Conservation (phyloP, 225 moss, liverwort and hornwort genomes). For the Antitrichia curtipendula region DNA sequence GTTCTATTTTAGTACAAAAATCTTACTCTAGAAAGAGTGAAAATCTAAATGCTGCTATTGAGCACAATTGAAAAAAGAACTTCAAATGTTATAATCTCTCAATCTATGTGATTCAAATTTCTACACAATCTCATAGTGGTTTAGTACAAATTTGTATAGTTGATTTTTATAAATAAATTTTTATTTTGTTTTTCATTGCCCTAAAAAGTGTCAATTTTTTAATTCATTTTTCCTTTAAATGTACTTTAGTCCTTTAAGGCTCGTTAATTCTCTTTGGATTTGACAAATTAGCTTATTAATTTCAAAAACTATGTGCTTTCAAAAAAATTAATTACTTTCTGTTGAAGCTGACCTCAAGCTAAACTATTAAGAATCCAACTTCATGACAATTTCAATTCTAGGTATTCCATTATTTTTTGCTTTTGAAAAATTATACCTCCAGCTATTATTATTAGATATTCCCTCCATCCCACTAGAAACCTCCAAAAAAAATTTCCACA, state of each 20-base stretch:
- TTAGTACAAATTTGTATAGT: background rate
- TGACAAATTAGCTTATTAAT: accelerated
- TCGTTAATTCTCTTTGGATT: background rate
- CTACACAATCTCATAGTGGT: accelerated
- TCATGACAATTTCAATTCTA: background rate
- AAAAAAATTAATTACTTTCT: accelerated
- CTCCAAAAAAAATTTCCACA: too few species aligned
- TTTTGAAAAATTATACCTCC: background rate
- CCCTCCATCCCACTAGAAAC: too few species aligned
- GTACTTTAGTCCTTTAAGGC: accelerated
- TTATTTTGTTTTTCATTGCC: background rate
- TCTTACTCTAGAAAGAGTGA: background rate
- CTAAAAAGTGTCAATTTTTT: background rate
- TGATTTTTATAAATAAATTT: accelerated
- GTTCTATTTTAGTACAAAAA: background rate
- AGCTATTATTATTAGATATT: accelerated
- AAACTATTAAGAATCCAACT: background rate
- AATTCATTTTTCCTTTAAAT: accelerated
- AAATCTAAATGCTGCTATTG: accelerated
- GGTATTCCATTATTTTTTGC: background rate
- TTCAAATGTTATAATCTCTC: background rate
- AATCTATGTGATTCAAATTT: background rate
- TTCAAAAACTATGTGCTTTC: background rate
- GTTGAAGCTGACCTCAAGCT: accelerated
- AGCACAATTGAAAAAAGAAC: too few species aligned